Base-by-base conservation (phyloP, 2,329 filamentous ascomycete genomes). In the Botrytis deweyae region DNA sequence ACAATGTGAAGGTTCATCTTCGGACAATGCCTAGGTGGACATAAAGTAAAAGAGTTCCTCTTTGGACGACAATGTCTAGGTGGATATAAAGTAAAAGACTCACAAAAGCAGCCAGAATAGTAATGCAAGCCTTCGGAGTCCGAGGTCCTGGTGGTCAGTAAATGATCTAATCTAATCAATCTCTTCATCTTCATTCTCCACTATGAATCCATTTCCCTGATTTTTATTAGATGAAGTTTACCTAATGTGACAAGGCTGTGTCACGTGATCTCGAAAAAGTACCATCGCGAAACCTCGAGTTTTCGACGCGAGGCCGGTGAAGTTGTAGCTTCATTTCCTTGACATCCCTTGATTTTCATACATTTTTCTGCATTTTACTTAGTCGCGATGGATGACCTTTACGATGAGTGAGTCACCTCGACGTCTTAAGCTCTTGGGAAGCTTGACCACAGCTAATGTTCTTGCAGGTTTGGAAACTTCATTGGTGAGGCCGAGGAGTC, bases 401-500 rank as follows among this genome's bases (percentile, higher is more conserved):
- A 98, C 83, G 95, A 98, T 85, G 95, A 98, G 93, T 97, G 86
- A 76, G 85, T 77, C 5, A 75, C 74, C 14, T 36, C 10, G 29
- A n/a, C 33, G 22, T 33, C 7, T 59, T 22, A 3, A 58, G 29
- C 40, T 78, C 76, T 70, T 42, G 36, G 42, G 10, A 44, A 36
- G 22, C 65, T 62, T 42, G 20, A 63, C 18, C 55, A 9, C 36
- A 46, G 72, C 77, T 80, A 79, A 79, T 76, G 73, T 52, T 68
- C 69, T 58, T 49, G 62, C 78, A 97, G 94, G 87, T 98, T 98
- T 85, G 95, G 95, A 81, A 98, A 98, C 86, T 98, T 96, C 84
- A 97, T 98, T 82, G 96, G 96, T 81, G 96, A 98, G 84, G 93
- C 93, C 80, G 92, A 91, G 82, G 92, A 92, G 82, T 96, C 93